Conservation (phyloP, 306 rosid genomes). For the Oemleria cerasiformis region DNA sequence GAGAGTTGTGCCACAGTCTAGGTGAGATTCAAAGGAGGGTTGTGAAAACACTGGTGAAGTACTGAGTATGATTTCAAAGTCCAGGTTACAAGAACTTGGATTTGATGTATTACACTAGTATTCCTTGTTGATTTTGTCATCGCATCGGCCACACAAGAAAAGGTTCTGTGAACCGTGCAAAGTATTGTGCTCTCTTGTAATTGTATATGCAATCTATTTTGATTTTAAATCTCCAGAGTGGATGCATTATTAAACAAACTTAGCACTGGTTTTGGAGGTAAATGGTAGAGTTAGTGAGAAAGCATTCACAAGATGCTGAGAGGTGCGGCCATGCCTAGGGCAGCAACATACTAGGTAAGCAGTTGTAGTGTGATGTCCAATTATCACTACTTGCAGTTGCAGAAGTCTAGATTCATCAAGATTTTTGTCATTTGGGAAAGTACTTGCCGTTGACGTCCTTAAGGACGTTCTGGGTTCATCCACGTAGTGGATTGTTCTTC, state of each 20-base stretch:
- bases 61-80: no score
- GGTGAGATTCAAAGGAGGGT: not conserved
- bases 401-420: not conserved
- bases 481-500: not conserved
- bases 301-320: not conserved
- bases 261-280: not conserved
- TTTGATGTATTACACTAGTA: no score
- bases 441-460: not conserved
- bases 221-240: not conserved
- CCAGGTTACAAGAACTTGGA: no score
- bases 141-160: no score
- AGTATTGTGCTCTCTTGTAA: no score
- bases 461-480: not conserved
- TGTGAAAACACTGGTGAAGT: not conserved
- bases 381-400: no score
- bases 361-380: not conserved
- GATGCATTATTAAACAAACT: not conserved
- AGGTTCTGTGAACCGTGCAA: no score
- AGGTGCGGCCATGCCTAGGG: not conserved
- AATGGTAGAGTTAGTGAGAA: no score
- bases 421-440: not conserved
- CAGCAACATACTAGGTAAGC: not conserved
- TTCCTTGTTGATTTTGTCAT: no score
- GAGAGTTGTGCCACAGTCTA: not conserved
- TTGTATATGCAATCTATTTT: no score